Conservation (phyloP, 2,329 filamentous ascomycete genomes). For the Diaporthe ampelina region DNA sequence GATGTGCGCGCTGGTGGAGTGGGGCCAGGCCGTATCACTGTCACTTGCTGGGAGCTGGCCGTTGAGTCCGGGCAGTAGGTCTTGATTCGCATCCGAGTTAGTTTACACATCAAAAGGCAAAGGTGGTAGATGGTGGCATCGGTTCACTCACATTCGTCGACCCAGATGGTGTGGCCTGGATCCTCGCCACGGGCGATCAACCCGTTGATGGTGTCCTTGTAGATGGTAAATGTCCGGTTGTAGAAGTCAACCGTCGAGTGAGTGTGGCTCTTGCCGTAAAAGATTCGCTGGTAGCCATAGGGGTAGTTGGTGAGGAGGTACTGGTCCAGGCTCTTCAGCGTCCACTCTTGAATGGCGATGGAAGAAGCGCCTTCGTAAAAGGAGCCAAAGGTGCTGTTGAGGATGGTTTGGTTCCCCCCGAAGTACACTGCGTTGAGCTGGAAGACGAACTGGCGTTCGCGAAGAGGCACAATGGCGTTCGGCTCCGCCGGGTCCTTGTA, state of each 20-base stretch:
- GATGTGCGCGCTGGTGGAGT: constrained; percentile 36
- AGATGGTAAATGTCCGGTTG: constrained; percentile 34
- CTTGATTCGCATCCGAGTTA: too few species aligned
- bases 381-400: constrained; percentile 21
- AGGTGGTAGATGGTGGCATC: background rate
- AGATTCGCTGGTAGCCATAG: constrained; percentile 35
- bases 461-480: constrained; percentile 20
- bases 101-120: too few species aligned
- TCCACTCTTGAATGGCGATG: constrained; percentile 21
- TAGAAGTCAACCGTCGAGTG: constrained; percentile 26
- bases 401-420: constrained; percentile 19
- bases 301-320: constrained; percentile 38
- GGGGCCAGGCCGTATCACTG: constrained; percentile 37
- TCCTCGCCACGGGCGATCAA: constrained; percentile 37
- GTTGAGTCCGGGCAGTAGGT: constrained; percentile 33
- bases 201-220: constrained; percentile 35
- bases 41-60: constrained; percentile 26
- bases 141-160: constrained; percentile 35
- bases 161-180: constrained; percentile 36
- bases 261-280: constrained; percentile 39
- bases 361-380: constrained; percentile 35
- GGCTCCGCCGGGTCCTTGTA: constrained; percentile 33
- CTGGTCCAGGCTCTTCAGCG: constrained; percentile 33
- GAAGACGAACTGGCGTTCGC: constrained; percentile 34
- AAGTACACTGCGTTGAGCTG: constrained; percentile 38